Evolutionary conservation across 805 yeast species (phyloP).

Genomic region (Cyberlindnera xishuangbannaensis): DNA sequence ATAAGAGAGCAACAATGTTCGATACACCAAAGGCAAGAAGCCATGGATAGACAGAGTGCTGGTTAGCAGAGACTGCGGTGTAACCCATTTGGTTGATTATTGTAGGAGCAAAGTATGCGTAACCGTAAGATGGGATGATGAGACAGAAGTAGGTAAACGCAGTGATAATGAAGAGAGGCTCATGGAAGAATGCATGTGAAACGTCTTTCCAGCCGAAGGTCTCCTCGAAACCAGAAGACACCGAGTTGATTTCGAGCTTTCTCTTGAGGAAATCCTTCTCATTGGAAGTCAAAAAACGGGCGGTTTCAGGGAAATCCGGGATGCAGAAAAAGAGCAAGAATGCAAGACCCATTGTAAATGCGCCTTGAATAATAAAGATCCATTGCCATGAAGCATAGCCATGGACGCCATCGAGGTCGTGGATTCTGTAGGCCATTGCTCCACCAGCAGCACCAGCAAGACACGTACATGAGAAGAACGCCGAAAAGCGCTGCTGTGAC

Average conservation of each 20-base stretch:
- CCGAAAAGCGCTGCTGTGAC: conserved; percentile 41
- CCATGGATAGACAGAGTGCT: conserved; percentile 86
- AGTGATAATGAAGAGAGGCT: conserved; percentile 45
- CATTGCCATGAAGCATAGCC: conserved; percentile 43
- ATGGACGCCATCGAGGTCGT: conserved; percentile 39
- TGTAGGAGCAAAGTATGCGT: conserved; percentile 41
- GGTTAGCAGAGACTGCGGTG: conserved; percentile 69
- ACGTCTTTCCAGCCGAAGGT: conserved; percentile 29
- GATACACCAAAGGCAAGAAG: conserved; percentile 64
- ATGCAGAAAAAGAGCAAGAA: conserved; percentile 34
- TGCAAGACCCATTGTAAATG: conserved; percentile 35
- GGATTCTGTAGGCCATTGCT: conserved; percentile 41
- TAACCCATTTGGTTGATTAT: conserved; percentile 37
- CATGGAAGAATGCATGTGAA: conserved; percentile 38
- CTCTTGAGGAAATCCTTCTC: conserved; percentile 34
- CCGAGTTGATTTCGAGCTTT: conserved; percentile 33
- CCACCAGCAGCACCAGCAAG: conserved; percentile 55
- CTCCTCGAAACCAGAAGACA: conserved; percentile 33
- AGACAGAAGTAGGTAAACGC: conserved; percentile 34
- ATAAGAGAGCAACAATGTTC: conserved; percentile 53
- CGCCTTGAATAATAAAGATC: conserved; percentile 47
- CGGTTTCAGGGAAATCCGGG: conserved; percentile 38
- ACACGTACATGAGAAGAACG: conserved; percentile 47
- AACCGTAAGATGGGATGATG: conserved; percentile 34
- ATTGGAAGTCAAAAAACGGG: conserved; percentile 34